Evolutionary conservation across 163 green algal genomes (phyloP), one percentile per base, ranked within the genome.

Genomic region (Prototheca cutis): DNA sequence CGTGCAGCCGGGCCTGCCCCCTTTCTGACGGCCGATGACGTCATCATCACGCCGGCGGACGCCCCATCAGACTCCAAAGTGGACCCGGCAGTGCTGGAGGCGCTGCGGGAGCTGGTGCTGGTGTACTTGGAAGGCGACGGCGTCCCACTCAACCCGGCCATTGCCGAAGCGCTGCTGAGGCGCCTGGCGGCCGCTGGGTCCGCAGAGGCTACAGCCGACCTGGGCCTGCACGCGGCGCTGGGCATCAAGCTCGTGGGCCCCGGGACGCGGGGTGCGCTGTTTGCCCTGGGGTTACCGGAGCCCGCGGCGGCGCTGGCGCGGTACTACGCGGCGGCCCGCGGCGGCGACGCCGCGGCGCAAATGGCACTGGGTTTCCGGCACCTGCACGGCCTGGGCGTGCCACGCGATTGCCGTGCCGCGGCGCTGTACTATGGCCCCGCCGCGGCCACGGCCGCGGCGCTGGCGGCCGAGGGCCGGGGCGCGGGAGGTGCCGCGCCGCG

Each of bases 341-440:
- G 74, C 6, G 86, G 83, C 24, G 81, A 95, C 60, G 62, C 71
- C 19, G 61, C 81, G 18, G 77, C 80, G 2, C 71, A 83, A 31
- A 77, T 91, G 71, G 80, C 74, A 1, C 73, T 97, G 24, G 90
- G 82, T 23, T 91, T 91, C 77, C 70, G 86, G 40, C 69, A 82
- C 69, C 51, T 61, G 40, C 71, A 83, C 40, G 90, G 90, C 8
- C 59, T 91, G 24, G 84, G 82, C 7, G 89, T 94, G 65, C 86
- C 85, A 4, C 77, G 85, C 40, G 83, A 59, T 61, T 97, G 90
- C 76, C 79, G 74, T 63, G 58, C 68, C 25, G 74, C 86, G 0
- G 81, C 79, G 18, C 56, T 89, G 33, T 96, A 96, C 79, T 96
- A 95, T 67, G 68, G 81, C 31, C 79, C 84, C 2, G 84, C 87